Evolutionary conservation across 2,329 filamentous ascomycete genomes (phyloP).

Genomic region (Verticillium alfalfae): DNA sequence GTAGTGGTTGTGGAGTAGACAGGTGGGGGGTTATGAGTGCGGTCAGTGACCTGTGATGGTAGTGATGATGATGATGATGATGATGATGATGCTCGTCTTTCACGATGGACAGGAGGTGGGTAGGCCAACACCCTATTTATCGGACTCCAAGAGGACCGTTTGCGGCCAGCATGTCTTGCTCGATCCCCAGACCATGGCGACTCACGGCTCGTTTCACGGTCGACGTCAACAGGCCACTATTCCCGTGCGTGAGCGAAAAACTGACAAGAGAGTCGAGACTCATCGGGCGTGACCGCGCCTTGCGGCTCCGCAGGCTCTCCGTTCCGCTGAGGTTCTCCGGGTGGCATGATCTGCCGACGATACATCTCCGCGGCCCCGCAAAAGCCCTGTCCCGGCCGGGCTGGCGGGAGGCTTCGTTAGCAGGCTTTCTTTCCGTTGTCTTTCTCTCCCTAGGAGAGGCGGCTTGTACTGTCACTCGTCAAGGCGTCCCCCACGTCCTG

Average conservation of each 20-base stretch:
- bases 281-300: not conserved
- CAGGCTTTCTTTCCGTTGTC: not conserved
- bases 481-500: too few relatives aligned
- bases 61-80: not conserved
- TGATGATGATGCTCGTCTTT: not conserved
- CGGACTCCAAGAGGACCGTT: not conserved
- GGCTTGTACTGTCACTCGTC: too few relatives aligned
- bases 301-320: not conserved
- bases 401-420: not conserved
- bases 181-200: not conserved
- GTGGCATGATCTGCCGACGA: constrained; percentile 1
- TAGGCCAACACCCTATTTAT: not conserved
- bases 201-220: not conserved
- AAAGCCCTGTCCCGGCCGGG: not conserved
- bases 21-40: not conserved
- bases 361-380: constrained; percentile 2
- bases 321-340: not conserved
- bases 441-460: too few relatives aligned
- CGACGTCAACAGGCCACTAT: not conserved
- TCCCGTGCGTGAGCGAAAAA: not conserved
- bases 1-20: not conserved
- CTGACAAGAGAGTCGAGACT: not conserved
- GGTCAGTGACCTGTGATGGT: not conserved
- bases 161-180: not conserved
- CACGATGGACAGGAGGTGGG: not conserved